Percentiles rank a stretch among this genome's conserved stretches.
Evolutionary conservation across 2,329 filamentous ascomycete genomes (phyloP).

Genomic region (Cryphonectria nitschkei): DNA sequence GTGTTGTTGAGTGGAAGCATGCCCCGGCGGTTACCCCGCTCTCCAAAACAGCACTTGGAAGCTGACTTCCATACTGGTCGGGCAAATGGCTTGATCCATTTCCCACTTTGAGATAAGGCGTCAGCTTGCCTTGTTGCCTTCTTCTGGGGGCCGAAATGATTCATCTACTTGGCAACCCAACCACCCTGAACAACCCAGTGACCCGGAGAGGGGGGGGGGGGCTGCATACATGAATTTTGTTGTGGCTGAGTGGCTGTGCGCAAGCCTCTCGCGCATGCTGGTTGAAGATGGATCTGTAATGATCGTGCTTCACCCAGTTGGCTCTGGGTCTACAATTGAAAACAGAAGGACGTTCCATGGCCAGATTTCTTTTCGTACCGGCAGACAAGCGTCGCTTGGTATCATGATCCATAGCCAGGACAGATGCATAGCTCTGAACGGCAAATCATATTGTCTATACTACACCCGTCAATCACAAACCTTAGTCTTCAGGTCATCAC

Average conservation of each 20-base stretch:
- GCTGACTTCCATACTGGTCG: not conserved
- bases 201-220: not conserved
- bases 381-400: not conserved
- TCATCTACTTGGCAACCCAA: no score
- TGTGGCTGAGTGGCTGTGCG: not conserved
- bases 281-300: not conserved
- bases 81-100: not conserved
- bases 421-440: not conserved
- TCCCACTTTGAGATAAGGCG: not conserved
- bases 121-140: not conserved
- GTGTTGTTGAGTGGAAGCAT: not conserved
- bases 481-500: not conserved
- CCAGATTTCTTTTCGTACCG: not conserved
- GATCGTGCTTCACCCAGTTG: not conserved
- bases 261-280: no score
- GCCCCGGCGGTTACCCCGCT: not conserved
- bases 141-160: no score
- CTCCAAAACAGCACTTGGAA: not conserved
- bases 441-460: not conserved
- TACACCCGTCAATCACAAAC: not conserved
- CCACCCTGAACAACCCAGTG: no score
- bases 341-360: not conserved
- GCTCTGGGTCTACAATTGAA: not conserved
- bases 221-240: not conserved
- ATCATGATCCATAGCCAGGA: not conserved